Base-by-base conservation (phyloP, 176 grass and related monocot species). In the Aegilops sharonensis region DNA sequence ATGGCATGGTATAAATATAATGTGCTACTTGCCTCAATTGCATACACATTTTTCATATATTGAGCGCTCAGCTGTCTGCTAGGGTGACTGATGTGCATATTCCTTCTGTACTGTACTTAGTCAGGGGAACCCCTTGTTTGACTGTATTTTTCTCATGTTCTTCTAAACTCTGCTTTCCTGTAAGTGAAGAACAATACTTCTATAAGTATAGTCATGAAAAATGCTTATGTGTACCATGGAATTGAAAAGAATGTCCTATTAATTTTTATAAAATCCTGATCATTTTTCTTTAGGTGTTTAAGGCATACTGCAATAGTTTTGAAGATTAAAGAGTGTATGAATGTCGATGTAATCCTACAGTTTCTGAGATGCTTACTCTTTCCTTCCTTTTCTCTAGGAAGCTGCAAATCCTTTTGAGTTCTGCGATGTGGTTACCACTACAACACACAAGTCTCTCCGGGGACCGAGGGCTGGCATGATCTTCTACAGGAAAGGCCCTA, bases 381-480 rank as follows among this genome's bases (percentile, higher is more conserved):
- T 45, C 13, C 14, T 4, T 76, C 63, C 0, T 32, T 32, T 9
- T 59, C 70, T 63, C 0, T 30, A 99, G 97, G 97, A 97, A 91
- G 97, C 97, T 75, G 90, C 94, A 56, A 96, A 99, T 75, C 97
- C 97, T 45, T 99, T 99, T 12, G 97, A 99, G 14, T 97, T 83
- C 35, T 99, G 90, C 83, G 97, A 99, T 81, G 85, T 99, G 54
- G 97, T 99, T 34, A 99, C 97, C 5, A 99, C 97, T 13, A 99
- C 97, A 45, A 99, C 97, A 6, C 97, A 99, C 87, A 99, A 96
- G 87, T 92, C 90, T 78, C 97, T 99, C 31, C 74, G 97, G 68
- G 97, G 94, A 12, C 97, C 97, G 64, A 95, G 97, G 63, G 85
- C 97, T 78, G 97, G 97, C 34, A 99, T 99, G 97, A 99, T 99